These are phyloP conservation scores for Chalciporus chontae DNA, from an alignment of 768 basidiomycete species.

Conservation along the genomic window DNA sequence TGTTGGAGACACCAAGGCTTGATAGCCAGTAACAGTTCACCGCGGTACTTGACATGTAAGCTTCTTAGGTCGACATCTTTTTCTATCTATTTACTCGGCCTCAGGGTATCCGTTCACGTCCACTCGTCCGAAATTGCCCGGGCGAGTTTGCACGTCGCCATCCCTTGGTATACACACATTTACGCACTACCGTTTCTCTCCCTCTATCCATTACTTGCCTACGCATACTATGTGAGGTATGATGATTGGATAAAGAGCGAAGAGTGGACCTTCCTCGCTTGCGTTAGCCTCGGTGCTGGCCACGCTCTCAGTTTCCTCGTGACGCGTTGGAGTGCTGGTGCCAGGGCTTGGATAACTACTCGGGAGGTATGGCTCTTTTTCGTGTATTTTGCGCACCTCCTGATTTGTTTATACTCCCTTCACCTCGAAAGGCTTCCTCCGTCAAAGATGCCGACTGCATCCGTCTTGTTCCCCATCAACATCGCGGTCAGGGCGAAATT, in stretches of 20 bases:
- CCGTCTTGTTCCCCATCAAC: conserved; percentile 72
- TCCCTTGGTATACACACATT: conserved; percentile 68
- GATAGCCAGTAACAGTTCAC: conserved; percentile 2
- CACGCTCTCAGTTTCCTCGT: conserved; percentile 92
- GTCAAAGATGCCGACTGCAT: conserved; percentile 76
- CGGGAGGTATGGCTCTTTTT: conserved; percentile 47
- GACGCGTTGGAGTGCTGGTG: conserved; percentile 84
- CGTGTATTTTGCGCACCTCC: neutral
- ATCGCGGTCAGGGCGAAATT: conserved; percentile 89
- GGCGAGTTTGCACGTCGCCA: conserved; percentile 61
- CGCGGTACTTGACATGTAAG: conserved; percentile 19
- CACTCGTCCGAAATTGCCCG: conserved; percentile 64
- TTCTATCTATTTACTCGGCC: neutral
- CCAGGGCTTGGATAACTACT: conserved; percentile 78
- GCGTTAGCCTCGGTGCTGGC: conserved; percentile 75
- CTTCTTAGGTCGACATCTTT: neutral
- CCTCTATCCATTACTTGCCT: conserved; percentile 79
- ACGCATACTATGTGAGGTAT: conserved; percentile 89
- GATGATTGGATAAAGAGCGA: conserved; percentile 89
- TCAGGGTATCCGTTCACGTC: conserved; percentile 47
- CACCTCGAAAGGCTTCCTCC: conserved; percentile 46
- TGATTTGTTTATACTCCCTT: neutral
- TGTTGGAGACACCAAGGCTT: neutral
- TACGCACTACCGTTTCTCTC: conserved; percentile 78
- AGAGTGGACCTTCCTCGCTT: conserved; percentile 97